These are phyloP conservation scores for Aschersonia sp. DNA, from an alignment of 2,329 filamentous ascomycete species.

Conservation along the genomic window DNA sequence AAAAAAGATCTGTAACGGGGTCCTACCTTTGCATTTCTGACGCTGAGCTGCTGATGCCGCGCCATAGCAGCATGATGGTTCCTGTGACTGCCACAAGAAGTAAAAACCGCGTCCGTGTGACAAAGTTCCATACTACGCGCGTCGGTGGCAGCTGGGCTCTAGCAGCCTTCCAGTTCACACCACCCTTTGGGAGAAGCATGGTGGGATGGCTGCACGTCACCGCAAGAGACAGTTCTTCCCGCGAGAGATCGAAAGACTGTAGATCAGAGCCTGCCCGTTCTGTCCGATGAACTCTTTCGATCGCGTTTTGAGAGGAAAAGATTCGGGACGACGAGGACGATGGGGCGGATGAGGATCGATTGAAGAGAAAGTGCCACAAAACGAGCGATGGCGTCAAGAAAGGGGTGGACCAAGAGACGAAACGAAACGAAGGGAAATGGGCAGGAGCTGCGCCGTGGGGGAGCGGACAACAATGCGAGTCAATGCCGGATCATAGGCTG, in stretches of 20 bases:
- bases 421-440: not conserved
- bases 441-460: not conserved
- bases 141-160: slow-evolving; percentile 64
- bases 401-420: not conserved
- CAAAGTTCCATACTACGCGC: slow-evolving; percentile 52
- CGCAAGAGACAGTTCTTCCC: too few species aligned
- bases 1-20: not conserved
- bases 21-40: slow-evolving; percentile 79
- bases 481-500: not conserved
- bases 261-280: too few species aligned
- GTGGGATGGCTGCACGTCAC: slow-evolving; percentile 9
- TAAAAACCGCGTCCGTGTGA: slow-evolving; percentile 67
- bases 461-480: not conserved
- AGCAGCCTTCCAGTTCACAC: slow-evolving; percentile 84
- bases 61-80: slow-evolving; percentile 72
- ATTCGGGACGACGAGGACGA: slow-evolving; percentile 1
- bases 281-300: slow-evolving; percentile 2
- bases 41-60: slow-evolving; percentile 65
- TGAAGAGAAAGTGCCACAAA: slow-evolving; percentile 1
- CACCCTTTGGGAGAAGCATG: slow-evolving; percentile 86
- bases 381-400: slow-evolving; percentile 1
- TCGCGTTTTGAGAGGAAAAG: slow-evolving; percentile 6
- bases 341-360: not conserved
- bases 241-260: too few species aligned
- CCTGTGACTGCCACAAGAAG: slow-evolving; percentile 56